These are phyloP conservation scores for Fusarium sp. DNA, from an alignment of 2,329 filamentous ascomycete species.

Conservation along the genomic window DNA sequence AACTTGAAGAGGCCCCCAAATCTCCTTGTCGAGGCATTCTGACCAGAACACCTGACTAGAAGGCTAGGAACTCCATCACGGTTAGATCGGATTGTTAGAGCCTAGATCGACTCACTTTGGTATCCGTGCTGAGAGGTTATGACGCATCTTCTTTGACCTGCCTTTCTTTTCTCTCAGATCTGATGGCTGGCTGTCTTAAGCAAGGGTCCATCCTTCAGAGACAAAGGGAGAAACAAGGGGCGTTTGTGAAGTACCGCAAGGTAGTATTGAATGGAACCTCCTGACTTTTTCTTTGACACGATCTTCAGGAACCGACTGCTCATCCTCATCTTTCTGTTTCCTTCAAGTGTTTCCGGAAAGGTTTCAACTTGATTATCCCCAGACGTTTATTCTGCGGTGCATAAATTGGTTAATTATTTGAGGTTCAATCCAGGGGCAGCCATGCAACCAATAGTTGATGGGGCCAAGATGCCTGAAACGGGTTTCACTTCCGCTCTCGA, in stretches of 20 bases:
- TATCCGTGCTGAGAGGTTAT: background rate
- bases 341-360: constrained; percentile 29
- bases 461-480: constrained; percentile 44
- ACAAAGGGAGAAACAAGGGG: constrained; percentile 30
- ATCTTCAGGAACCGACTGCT: constrained; percentile 25
- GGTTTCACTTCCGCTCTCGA: constrained; percentile 29
- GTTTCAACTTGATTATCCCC: constrained; percentile 28
- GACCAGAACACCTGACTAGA: constrained; percentile 3
- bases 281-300: constrained; percentile 3
- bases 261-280: constrained; percentile 10
- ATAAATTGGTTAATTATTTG: constrained; percentile 9
- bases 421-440: constrained; percentile 26
- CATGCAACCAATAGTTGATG: constrained; percentile 7
- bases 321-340: constrained; percentile 35
- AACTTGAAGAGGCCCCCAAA: constrained; percentile 21
- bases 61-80: constrained; percentile 7
- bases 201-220: constrained; percentile 31
- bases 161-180: constrained; percentile 20
- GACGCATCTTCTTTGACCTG: constrained; percentile 29
- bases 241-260: background rate
- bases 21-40: constrained; percentile 29
- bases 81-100: constrained; percentile 20
- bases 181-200: constrained; percentile 33
- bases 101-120: constrained; percentile 2
- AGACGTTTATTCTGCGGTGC: constrained; percentile 21